Base-by-base conservation (phyloP, 805 yeast species). In the Monosporozyma unispora region DNA sequence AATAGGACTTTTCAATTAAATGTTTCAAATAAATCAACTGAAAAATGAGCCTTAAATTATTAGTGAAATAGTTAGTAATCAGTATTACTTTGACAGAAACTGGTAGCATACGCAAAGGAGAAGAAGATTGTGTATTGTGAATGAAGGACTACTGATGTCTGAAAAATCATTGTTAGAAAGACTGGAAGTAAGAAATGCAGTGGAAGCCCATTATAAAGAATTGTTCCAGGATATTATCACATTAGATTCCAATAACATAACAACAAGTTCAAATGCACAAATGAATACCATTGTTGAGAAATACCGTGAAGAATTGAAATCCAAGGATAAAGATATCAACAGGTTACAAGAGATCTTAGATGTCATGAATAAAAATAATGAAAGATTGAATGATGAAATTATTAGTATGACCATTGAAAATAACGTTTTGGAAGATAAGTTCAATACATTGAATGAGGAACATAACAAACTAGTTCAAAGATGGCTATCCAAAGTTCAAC, bases 301-400 rank as follows among this genome's bases (percentile, higher is more conserved):
- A 21, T 41, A 41, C 19, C 31, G 41, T 50, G n/a, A 16, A 8
- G 44, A 41, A 16, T 25, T 23, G 44, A 23, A 25, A 8, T 4
- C 22, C 27, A 38, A 38, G 27, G 42, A 38, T 21, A 38, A 38
- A 14, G 42, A 38, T 10, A 57, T 68, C 1, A 45, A 33, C 1
- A 52, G 57, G 4, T 56, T 71, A 38, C 58, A 61, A 22, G 60
- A 58, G 12, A 55, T 63, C n/a, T 54, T 68, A n/a, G 53, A 54
- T 1, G 65, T 73, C 25, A 81, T 80, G 62, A 74, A 80, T 47
- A 75, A 75, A 54, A 74, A 81, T 4, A 73, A 81, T 18, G 85
- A 79, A 52, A 68, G 74, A 29, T 63, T 82, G 41, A 82, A 82
- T 51, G 90, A 87, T 58, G 93, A 86, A 57, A 69, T 82, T 27